A percentile compares a stretch with the other conserved stretches of the same genome.
These are phyloP conservation scores for Vitis rupestris DNA, from an alignment of 164 flowering plant genomes.

Conservation along the genomic window DNA sequence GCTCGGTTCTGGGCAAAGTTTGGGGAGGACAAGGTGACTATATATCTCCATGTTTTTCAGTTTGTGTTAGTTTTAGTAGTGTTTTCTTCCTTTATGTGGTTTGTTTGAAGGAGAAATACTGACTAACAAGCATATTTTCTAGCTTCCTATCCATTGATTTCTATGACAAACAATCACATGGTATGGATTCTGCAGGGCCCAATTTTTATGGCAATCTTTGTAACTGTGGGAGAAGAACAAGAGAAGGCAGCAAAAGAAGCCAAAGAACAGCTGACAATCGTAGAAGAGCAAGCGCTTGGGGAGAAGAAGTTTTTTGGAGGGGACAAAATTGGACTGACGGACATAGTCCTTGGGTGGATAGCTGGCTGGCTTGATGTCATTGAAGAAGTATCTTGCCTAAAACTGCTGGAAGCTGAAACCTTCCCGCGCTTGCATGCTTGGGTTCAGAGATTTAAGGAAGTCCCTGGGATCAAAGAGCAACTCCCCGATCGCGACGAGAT, in stretches of 20 bases:
- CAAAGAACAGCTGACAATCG: slow-evolving; percentile 19
- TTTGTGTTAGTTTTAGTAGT: too few species aligned
- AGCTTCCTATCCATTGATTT: too few species aligned
- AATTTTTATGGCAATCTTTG: slow-evolving; percentile 8
- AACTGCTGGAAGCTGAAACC: slow-evolving; percentile 16
- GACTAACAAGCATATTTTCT: too few species aligned
- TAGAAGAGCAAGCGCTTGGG: slow-evolving; percentile 35
- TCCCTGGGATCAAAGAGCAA: slow-evolving; percentile 29
- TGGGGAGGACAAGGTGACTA: slow-evolving; percentile 30
- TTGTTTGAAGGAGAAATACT: too few species aligned
- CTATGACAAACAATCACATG: too few species aligned
- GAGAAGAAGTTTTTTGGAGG: slow-evolving; percentile 37
- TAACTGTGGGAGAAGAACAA: slow-evolving; percentile 29
- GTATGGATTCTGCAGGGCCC: slow-evolving; percentile 5
- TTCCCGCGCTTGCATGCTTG: slow-evolving; percentile 36
- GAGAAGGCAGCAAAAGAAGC: slow-evolving; percentile 32
- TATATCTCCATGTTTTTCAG: background rate
- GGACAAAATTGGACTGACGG: slow-evolving; percentile 28
- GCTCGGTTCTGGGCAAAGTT: slow-evolving; percentile 41
- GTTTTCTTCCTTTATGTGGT: too few species aligned
- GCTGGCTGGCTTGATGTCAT: slow-evolving; percentile 24
- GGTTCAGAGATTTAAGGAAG: slow-evolving; percentile 27
- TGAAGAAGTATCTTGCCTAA: slow-evolving; percentile 25
- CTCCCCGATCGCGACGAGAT: slow-evolving; percentile 21
- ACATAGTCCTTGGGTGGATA: slow-evolving; percentile 32